Evolutionary conservation across 164 flowering plant genomes (phyloP).

Genomic region (Houttuynia cordata): DNA sequence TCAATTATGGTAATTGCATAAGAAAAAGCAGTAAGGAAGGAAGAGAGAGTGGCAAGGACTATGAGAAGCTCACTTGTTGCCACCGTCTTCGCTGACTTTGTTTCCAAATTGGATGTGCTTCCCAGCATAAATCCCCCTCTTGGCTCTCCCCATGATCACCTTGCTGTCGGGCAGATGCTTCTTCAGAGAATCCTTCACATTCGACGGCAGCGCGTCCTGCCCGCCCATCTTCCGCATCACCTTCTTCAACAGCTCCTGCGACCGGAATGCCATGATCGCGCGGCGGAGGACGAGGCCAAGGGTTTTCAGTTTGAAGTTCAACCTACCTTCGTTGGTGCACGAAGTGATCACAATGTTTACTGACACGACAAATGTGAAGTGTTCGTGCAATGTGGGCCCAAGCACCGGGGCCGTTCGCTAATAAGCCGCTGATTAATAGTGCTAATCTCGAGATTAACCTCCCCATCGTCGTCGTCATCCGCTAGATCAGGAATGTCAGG

Average conservation of each 20-base stretch:
- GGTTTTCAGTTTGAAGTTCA: too few species aligned
- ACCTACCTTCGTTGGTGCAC: too few species aligned
- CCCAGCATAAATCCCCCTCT: slow-evolving; percentile 83
- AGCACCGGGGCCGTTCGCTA: too few species aligned
- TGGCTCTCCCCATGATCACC: slow-evolving; percentile 84
- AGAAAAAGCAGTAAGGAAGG: too few species aligned
- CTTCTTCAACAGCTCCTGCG: slow-evolving; percentile 67
- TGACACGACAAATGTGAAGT: too few species aligned
- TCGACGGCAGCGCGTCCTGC: slow-evolving; percentile 41
- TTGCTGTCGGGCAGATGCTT: slow-evolving; percentile 49
- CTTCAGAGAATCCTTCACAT: slow-evolving; percentile 47
- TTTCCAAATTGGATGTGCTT: slow-evolving; percentile 90
- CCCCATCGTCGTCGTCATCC: background rate
- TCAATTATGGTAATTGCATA: too few species aligned
- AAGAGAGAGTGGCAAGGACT: background rate
- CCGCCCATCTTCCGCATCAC: slow-evolving; percentile 62
- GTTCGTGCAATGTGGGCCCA: too few species aligned
- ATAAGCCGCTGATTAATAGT: too few species aligned
- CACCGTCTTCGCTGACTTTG: slow-evolving; percentile 87
- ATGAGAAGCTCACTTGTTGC: slow-evolving; percentile 50
- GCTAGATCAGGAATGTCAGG: background rate
- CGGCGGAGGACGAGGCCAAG: too few species aligned
- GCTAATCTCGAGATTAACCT: too few species aligned
- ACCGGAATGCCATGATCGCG: slow-evolving; percentile 57
- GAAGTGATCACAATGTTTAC: too few species aligned